phyloP scores from a whole-genome alignment of 106 monocot species.

The Dendrobium officinale region DNA sequence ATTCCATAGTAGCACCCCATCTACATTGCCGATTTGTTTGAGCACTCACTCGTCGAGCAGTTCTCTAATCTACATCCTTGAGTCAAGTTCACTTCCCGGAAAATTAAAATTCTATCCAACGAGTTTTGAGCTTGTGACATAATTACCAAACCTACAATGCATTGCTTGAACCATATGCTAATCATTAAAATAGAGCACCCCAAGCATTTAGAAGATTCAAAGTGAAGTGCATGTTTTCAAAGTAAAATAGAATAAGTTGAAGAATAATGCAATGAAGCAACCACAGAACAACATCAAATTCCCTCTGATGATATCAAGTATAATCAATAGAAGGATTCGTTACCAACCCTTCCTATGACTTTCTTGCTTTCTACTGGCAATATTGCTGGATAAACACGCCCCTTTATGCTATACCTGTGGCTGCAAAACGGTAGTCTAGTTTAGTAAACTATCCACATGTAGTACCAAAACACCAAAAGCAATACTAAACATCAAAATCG shows the following conservation, averaged over 20 bases:
- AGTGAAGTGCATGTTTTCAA: not conserved
- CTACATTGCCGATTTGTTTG: not conserved
- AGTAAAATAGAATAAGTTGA: not conserved
- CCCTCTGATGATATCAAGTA: not conserved
- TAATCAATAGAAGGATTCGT: not conserved
- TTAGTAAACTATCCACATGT: not conserved
- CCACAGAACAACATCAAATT: not conserved
- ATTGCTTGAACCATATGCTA: not conserved
- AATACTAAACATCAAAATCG: not conserved
- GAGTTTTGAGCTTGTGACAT: not conserved
- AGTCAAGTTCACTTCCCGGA: not conserved
- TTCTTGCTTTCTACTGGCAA: constrained; percentile 59
- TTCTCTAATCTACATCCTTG: not conserved
- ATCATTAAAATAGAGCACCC: not conserved
- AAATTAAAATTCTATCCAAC: not conserved
- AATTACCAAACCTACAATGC: not conserved
- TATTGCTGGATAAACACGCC: constrained; percentile 87
- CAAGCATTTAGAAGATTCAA: not conserved
- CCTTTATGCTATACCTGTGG: constrained; percentile 78
- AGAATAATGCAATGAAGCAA: not conserved
- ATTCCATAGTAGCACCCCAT: too few relatives aligned
- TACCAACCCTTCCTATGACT: constrained; percentile 78
- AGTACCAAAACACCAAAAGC: not conserved
- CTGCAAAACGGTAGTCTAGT: constrained; percentile 33
- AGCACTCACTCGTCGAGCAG: not conserved